Evolutionary conservation across 2,329 filamentous ascomycete genomes (phyloP), one percentile per base, ranked within the genome.

Genomic region (Neopestalotiopsis sp.): DNA sequence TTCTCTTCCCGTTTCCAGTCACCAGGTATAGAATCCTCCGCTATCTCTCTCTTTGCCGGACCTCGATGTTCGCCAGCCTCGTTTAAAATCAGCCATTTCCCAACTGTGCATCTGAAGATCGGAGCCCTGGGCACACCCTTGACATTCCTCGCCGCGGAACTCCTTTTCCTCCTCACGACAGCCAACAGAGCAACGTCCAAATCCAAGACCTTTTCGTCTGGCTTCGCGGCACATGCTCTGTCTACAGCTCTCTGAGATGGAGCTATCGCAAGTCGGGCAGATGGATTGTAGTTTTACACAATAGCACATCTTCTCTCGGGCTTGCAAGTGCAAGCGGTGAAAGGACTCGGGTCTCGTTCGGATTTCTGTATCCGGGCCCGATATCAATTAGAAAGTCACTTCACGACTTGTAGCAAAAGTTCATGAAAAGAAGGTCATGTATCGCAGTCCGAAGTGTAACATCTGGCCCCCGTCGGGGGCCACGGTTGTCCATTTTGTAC

Each of bases 101-200:
- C 72, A 42, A 65, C 70, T 30, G 28, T 68, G 61, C 68, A 71
- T 71, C 24, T 65, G 63, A 4, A 32, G 30, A 49, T 73, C 69
- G 24, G 69, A 68, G 13, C 45, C 30, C 45, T 69, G 57, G 14
- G 66, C 42, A 49, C 70, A 74, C 13, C 67, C 60, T 40, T 63
- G 20, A 57, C 73, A 73, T 67, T 73, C 71, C 34, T 70, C 65
- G n/a, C 71, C 69, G 24, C 71, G 61, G 32, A 68, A 72, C 65
- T 72, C 71, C 38, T 72, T 68, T 49, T 74, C 69, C 24, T 45
- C 64, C 12, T 66, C 67, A 14, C 67, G 42, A 14, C 68, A 45
- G 34, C 73, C 71, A 13, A 40, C 58, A 3, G 56, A 57, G 45
- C 71, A 74, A 4, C 69, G 69, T 12, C 72, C 73, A 58, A 74